Evolutionary conservation across 228 moss, liverwort and hornwort genomes (phyloP), one percentile per base, ranked within the genome.

Genomic region (Sphagnum magellanicum): DNA sequence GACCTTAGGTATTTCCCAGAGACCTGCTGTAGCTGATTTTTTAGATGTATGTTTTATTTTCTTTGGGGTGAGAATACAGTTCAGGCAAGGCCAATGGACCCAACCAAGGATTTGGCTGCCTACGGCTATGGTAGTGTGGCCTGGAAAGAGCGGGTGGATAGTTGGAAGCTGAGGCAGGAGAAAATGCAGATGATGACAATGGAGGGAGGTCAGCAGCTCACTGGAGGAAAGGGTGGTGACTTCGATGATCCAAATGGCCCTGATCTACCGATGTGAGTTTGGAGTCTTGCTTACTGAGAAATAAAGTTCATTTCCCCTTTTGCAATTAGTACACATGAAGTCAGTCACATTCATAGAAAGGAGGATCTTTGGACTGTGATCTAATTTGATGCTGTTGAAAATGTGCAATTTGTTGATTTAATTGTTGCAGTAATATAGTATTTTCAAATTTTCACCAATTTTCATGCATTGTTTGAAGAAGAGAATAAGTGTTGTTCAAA

Each of bases 61-160:
- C 52, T 16, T 53, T 5, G 10, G 59, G n/a, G 15, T 55, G 55
- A 12, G 55, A 55, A 55, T 55, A 8, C 9, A 8, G 9, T 55
- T 55, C 81, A 84, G 78, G 78, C 89, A 17, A 72, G 82, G 51
- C 77, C 86, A 0, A 82, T 88, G 92, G 88, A 90, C 69, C 84
- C 86, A 32, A 70, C 84, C 9, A 89, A 86, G 16, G 88, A 88
- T 60, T 62, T 84, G 67, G 81, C 76, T 53, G 77, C 83, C 6
- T 86, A 86, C 57, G 91, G 91, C 12, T 91, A 91, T 13, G 85
- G 91, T 65, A 87, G 89, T 53, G 87, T 91, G 7, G 89, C 91
- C 4, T 93, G 93, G 93, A 93, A 91, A 71, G 93, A 93, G 53
- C 79, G 93, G 57, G 73, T 93, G 68, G 93, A 93, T 10, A 86